These are phyloP conservation scores for Phytomonas sp. DNA, from an alignment of 208 protist genomes.

Conservation along the genomic window DNA sequence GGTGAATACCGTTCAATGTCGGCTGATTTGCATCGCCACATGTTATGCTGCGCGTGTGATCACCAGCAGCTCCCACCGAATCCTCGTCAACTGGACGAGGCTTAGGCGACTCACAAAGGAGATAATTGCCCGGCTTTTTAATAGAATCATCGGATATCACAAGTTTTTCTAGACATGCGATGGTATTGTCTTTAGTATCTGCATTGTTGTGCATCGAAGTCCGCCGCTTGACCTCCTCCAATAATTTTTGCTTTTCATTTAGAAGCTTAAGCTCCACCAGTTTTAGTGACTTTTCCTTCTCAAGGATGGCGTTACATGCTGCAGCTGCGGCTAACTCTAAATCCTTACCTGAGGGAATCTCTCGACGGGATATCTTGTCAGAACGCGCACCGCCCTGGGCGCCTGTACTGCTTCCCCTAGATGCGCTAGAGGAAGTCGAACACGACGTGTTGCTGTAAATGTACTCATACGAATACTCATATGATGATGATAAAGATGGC, in stretches of 20 bases:
- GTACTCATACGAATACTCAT: slow-evolving; percentile 3
- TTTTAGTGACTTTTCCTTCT: slow-evolving; percentile 39
- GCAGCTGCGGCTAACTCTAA: slow-evolving; percentile 32
- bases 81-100: not conserved
- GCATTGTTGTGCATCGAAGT: slow-evolving; percentile 19
- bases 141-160: slow-evolving; percentile 21
- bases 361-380: slow-evolving; percentile 6
- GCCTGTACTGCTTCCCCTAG: slow-evolving; percentile 15
- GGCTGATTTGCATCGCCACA: not conserved
- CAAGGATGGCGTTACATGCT: slow-evolving; percentile 36
- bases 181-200: slow-evolving; percentile 29
- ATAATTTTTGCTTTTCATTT: slow-evolving; percentile 45
- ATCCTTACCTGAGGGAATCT: slow-evolving; percentile 11
- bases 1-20: not conserved
- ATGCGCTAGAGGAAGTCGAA: slow-evolving; percentile 1
- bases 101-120: not conserved
- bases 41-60: not conserved
- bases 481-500: not conserved
- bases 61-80: not conserved
- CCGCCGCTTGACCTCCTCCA: slow-evolving; percentile 32
- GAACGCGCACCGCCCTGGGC: not conserved
- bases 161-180: slow-evolving; percentile 32
- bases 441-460: slow-evolving; percentile 10
- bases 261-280: slow-evolving; percentile 38
- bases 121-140: not conserved